Conservation (phyloP, 768 basidiomycete species). For the Boletus insuetus region DNA sequence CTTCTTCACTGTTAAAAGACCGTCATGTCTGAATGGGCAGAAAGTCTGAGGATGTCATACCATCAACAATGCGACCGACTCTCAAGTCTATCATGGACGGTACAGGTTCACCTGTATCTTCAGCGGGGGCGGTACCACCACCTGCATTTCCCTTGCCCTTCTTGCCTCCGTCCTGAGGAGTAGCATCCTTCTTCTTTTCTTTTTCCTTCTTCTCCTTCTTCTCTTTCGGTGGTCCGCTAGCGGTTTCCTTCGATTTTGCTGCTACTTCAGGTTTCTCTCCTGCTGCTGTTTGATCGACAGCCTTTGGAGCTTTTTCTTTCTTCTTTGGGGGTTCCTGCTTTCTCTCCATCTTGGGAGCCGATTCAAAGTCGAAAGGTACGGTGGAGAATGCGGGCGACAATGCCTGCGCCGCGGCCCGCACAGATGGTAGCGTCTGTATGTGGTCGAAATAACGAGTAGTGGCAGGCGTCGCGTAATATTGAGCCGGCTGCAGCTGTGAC, state of each 20-base stretch:
- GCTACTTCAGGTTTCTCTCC: constrained; percentile 27
- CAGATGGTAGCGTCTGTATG: constrained; percentile 69
- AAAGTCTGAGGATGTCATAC: constrained; percentile 42
- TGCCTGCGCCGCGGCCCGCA: constrained; percentile 54
- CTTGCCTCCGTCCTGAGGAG: constrained; percentile 31
- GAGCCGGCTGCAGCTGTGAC: constrained; percentile 67
- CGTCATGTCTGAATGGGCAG: constrained; percentile 11
- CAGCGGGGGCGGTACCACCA: constrained; percentile 36
- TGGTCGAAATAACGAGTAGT: constrained; percentile 95
- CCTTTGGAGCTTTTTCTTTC: constrained; percentile 58
- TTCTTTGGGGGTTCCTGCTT: constrained; percentile 74
- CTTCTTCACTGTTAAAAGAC: constrained; percentile 64
- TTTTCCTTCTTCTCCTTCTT: constrained; percentile 44
- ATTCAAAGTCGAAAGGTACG: constrained; percentile 69
- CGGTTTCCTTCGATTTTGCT: constrained; percentile 41
- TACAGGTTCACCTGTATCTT: constrained; percentile 76
- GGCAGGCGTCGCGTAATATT: constrained; percentile 77
- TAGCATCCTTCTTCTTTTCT: constrained; percentile 54
- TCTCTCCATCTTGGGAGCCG: constrained; percentile 72
- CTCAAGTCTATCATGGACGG: constrained; percentile 98
- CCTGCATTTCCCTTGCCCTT: constrained; percentile 40
- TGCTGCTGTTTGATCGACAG: constrained; percentile 27
- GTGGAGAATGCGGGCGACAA: constrained; percentile 51
- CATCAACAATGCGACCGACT: constrained; percentile 89
- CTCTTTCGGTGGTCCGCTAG: constrained; percentile 19